Percentiles rank a stretch among this genome's conserved stretches.
Evolutionary conservation across 352 stramenopile genomes (phyloP).

Genomic region (Aphanomyces invadans): DNA sequence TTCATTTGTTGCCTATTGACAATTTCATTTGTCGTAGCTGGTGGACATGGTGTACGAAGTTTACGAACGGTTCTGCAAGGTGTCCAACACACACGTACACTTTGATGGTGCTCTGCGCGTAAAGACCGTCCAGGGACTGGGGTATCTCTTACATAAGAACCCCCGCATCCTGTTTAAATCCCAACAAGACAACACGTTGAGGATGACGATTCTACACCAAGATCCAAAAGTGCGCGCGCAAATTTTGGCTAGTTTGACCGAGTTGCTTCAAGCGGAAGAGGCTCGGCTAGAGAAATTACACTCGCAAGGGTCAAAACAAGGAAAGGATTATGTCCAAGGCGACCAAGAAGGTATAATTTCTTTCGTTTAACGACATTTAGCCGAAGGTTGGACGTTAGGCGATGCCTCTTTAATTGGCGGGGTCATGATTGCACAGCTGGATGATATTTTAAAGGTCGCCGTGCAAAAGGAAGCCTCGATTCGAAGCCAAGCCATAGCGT

Average conservation of each 20-base stretch:
- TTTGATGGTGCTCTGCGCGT: constrained; percentile 40
- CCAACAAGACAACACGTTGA: constrained; percentile 61
- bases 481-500: constrained; percentile 57
- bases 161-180: constrained; percentile 60
- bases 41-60: constrained; percentile 54
- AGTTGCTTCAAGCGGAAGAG: constrained; percentile 63
- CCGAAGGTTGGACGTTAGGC: too few species aligned
- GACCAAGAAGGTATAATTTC: constrained; percentile 54
- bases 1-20: too few species aligned
- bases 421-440: constrained; percentile 78
- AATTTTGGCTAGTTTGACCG: constrained; percentile 64
- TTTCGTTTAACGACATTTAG: background rate
- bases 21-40: constrained; percentile 27
- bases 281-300: constrained; percentile 49
- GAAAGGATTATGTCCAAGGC: constrained; percentile 69
- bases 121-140: constrained; percentile 78
- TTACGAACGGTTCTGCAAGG: constrained; percentile 43
- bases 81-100: constrained; percentile 25
- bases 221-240: constrained; percentile 52
- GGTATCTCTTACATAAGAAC: constrained; percentile 61
- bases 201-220: constrained; percentile 35
- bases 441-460: constrained; percentile 47
- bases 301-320: constrained; percentile 39
- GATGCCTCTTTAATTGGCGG: constrained; percentile 78
- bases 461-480: constrained; percentile 51